Base-by-base conservation (phyloP, 2,329 filamentous ascomycete species). In the Verticillium tricorpus region DNA sequence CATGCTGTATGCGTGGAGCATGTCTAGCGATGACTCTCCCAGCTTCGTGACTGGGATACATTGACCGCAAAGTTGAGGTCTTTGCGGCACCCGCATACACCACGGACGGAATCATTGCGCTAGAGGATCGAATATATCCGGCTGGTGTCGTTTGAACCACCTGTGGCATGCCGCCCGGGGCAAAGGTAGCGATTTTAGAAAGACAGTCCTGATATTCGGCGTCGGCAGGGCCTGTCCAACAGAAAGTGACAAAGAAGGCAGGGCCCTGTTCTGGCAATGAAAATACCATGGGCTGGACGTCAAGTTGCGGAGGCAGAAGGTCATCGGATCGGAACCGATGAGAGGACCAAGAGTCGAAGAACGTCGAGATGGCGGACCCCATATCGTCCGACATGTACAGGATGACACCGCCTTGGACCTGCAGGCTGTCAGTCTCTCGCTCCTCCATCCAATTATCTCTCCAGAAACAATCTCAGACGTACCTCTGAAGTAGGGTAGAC, bases 401-500 rank as follows among this genome's bases (percentile, higher is more conserved):
- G 5, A 77, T 63, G 0, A 67, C 59, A 6, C 67, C 61, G 25
- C 61, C 61, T 45, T 68, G 64, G 1, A 66, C 32, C 63, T 34
- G 72, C 72, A 17, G 62, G 2, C 11, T 3, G 35, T 65, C 35
- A 76, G 67, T n/a, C 71, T 59, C 70, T 69, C 28, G 28, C 28
- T 28, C 6, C 4, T 28, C 5, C 28, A 28, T 28, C 28, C 28
- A 6, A 28, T 55, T 9, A 62, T 31, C 58, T 40, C 19, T 32
- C n/a, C 45, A 40, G 17, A 59, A 11, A 12, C 17, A 17, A 52
- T 25, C 39, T 59, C 22, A 8, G 45, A 63, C 64, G 59, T 65
- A 73, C 72, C 65, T 70, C 68, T 28, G 69, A 68, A 2, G 72
- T 59, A 3, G 71, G 69, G 61, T 79, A 78, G 2, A 78, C 67